These are phyloP conservation scores for Huntiella moniliformis DNA, from an alignment of 2,329 filamentous ascomycete species.

Conservation along the genomic window DNA sequence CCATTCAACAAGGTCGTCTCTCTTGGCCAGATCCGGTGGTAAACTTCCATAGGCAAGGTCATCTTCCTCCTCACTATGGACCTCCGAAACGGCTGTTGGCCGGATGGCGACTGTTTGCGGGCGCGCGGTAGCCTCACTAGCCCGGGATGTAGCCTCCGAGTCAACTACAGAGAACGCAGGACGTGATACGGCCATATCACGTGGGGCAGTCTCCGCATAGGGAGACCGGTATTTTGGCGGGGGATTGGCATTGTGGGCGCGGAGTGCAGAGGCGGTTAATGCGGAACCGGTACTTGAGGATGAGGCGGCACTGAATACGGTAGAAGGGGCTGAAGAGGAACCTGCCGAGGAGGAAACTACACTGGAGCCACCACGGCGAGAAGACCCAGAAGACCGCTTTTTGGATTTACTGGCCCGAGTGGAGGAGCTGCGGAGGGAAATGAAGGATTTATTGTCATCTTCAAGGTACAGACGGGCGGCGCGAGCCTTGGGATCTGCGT, in stretches of 20 bases:
- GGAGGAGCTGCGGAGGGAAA: constrained; percentile 20
- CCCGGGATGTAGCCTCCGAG: constrained; percentile 18
- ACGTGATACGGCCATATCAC: constrained; percentile 13
- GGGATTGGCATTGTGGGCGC: constrained; percentile 27
- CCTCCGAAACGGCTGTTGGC: constrained; percentile 8
- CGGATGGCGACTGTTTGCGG: neutral
- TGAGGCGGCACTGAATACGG: constrained; percentile 12
- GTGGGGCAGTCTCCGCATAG: constrained; percentile 25
- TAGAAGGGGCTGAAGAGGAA: neutral
- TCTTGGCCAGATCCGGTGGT: constrained; percentile 43
- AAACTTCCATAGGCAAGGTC: constrained; percentile 77
- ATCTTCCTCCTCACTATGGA: constrained; percentile 54
- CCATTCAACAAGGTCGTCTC: constrained; percentile 22
- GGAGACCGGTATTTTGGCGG: constrained; percentile 18
- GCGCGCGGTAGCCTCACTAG: constrained; percentile 1
- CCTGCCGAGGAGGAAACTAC: constrained; percentile 5
- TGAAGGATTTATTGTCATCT: constrained; percentile 20
- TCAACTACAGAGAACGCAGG: constrained; percentile 18
- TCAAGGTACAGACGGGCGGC: constrained; percentile 16
- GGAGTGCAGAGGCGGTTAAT: constrained; percentile 34
- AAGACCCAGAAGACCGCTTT: constrained; percentile 5
- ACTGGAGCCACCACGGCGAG: constrained; percentile 13
- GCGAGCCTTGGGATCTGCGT: constrained; percentile 13
- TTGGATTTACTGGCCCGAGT: constrained; percentile 6
- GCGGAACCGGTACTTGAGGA: constrained; percentile 17